Base-by-base conservation (phyloP, 768 basidiomycete species). In the Fibroporia radiculosa region DNA sequence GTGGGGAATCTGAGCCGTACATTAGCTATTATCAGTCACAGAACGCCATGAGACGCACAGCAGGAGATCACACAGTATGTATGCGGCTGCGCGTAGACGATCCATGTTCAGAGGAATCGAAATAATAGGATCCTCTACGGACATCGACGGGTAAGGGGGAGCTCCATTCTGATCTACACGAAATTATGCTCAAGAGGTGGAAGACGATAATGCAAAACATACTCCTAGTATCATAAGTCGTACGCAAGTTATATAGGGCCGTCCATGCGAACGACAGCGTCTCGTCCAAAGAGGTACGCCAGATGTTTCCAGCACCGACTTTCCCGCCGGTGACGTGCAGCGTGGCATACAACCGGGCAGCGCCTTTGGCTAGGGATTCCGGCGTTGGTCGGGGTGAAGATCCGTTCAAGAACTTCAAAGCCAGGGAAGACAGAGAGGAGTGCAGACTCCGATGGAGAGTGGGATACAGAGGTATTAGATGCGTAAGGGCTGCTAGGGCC, bases 291-390 rank as follows among this genome's bases (percentile, higher is more conserved):
- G 78, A 78, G 54, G 83, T 87, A 50, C 81, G 73, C 89, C 89
- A 92, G 4, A 83, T 54, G 41, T 68, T 75, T 10, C 77, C 69
- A 13, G 80, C 79, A 20, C 82, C 84, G 7, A 86, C 79, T 62
- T 89, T 92, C 6, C 90, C 89, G 18, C 86, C 86, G 0, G 84
- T 80, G 23, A 76, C 63, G 60, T 82, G 82, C 4, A 92, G 68
- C 19, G 70, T 63, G 3, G 80, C 65, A 46, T 82, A 84, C 18
- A 92, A 68, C 16, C 64, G 57, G 5, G 78, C 78, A 2, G 81
- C 72, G 12, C 78, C 68, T 32, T 64, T 52, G 1, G 77, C 48
- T 4, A 82, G 53, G 19, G 57, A 45, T 14, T 42, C 24, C 39
- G 70, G 66, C 3, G 66, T 69, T 1, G 73, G 64, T 13, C 62